Percentiles rank a stretch among this genome's conserved stretches.
These are phyloP conservation scores for Coemansia sp. DNA, from an alignment of 192 early-diverging fungal genomes.

Conservation along the genomic window DNA sequence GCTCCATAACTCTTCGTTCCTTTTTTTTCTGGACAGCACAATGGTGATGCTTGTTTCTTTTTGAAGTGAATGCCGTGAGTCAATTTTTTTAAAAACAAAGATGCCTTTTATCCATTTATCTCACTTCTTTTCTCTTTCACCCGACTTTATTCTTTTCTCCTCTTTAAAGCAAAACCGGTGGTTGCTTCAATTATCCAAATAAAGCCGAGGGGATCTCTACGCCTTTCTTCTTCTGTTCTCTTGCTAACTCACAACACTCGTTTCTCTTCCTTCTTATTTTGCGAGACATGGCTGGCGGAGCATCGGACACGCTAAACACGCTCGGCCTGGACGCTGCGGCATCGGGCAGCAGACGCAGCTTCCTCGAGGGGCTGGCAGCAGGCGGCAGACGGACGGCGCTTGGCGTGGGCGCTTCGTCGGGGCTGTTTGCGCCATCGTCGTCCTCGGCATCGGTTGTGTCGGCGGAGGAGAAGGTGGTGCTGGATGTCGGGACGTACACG, in stretches of 20 bases:
- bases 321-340: background rate
- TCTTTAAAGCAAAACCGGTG: background rate
- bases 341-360: slow-evolving; percentile 4
- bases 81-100: no score
- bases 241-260: background rate
- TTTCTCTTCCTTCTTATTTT: background rate
- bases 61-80: no score
- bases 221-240: background rate
- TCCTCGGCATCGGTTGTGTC: slow-evolving; percentile 19
- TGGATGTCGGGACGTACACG: slow-evolving; percentile 81
- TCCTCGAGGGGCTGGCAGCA: background rate
- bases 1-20: no score
- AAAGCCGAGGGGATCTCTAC: background rate
- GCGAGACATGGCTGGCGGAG: background rate
- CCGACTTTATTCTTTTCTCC: background rate
- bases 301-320: slow-evolving; percentile 2
- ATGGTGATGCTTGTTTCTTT: no score
- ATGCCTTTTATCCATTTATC: no score
- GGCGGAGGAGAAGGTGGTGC: slow-evolving; percentile 80
- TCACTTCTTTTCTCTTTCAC: no score
- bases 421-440: background rate
- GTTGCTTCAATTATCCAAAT: background rate
- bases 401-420: background rate
- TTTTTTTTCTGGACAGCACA: no score
- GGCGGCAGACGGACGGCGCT: background rate